Evolutionary conservation across 2,329 filamentous ascomycete genomes (phyloP), one percentile per base, ranked within the genome.

Genomic region (Epichloe amarillans): DNA sequence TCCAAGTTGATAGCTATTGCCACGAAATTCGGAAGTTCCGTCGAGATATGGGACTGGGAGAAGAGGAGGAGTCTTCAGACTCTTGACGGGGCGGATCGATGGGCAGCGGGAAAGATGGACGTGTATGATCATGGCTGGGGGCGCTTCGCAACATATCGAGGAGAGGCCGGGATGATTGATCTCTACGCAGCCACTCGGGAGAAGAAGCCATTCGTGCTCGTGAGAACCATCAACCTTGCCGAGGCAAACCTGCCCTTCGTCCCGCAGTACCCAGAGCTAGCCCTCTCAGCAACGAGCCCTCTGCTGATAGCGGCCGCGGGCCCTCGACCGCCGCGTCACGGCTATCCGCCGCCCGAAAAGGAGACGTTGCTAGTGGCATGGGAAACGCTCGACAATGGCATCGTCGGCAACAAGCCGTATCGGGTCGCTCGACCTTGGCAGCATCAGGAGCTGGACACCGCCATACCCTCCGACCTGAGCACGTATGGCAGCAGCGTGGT

Each of bases 31-130:
- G 68, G 68, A 30, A 62, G 67, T 48, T 58, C 63, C 2, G 56
- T 71, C 38, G 67, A 70, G 49, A 63, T 71, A 39, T 69, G 65
- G 62, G 64, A 69, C 52, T 71, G 67, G 67, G 57, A 60, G 3
- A 62, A 58, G 50, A 68, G 62, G 54, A 69, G 69, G 56, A 64
- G 61, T n/a, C 55, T 71, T 2, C 68, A 71, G 53, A 58, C 61
- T 12, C 62, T 71, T 45, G 62, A 61, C 42, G 57, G 64, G 35
- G 65, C 65, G 6, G 65, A 70, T 51, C 62, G 68, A 4, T 71
- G 68, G 68, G 61, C 67, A 2, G 62, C 64, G 1, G 62, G 64
- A 0, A 61, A 64, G 10, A 63, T 63, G 47, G 66, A 68, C 38
- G 59, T 63, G 15, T 66, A 62, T 52, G 66, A 67, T 38, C 56